phyloP scores from a whole-genome alignment of 352 stramenopile species.

The Phytopythium cucurbitacearum region DNA sequence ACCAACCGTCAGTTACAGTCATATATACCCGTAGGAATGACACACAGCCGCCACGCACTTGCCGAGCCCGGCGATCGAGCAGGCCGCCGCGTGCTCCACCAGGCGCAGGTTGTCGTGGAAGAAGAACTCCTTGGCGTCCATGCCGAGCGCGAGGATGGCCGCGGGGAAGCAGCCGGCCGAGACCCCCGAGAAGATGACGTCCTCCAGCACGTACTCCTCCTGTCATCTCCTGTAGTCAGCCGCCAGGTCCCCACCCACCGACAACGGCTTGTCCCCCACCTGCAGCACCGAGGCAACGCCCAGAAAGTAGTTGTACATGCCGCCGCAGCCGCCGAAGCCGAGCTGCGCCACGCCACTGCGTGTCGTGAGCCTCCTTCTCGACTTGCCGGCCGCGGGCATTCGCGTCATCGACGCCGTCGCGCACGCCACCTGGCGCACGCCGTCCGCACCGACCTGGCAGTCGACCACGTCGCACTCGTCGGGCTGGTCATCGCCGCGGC shows the following conservation, averaged over 20 bases:
- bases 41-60: constrained; percentile 28
- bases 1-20: not conserved
- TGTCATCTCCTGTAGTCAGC: constrained; percentile 6
- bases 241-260: not conserved
- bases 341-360: constrained; percentile 64
- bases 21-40: not conserved
- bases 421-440: too few relatives aligned
- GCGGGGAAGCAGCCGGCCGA: constrained; percentile 76
- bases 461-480: too few relatives aligned
- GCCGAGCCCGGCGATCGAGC: constrained; percentile 51
- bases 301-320: constrained; percentile 88
- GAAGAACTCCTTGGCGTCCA: constrained; percentile 81
- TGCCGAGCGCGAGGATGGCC: constrained; percentile 50
- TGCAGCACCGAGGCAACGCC: constrained; percentile 72
- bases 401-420: not conserved
- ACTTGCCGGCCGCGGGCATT: constrained; percentile 16
- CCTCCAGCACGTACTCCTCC: constrained; percentile 67
- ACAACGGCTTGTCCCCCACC: constrained; percentile 8
- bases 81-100: constrained; percentile 54
- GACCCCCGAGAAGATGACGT: constrained; percentile 76
- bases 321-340: constrained; percentile 74
- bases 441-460: too few relatives aligned
- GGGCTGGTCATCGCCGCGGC: too few relatives aligned
- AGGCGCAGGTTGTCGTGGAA: constrained; percentile 76
- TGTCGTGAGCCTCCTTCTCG: constrained; percentile 42